These are phyloP conservation scores for Sarocladium kiliense DNA, from an alignment of 2,329 filamentous ascomycete genomes.

Conservation along the genomic window DNA sequence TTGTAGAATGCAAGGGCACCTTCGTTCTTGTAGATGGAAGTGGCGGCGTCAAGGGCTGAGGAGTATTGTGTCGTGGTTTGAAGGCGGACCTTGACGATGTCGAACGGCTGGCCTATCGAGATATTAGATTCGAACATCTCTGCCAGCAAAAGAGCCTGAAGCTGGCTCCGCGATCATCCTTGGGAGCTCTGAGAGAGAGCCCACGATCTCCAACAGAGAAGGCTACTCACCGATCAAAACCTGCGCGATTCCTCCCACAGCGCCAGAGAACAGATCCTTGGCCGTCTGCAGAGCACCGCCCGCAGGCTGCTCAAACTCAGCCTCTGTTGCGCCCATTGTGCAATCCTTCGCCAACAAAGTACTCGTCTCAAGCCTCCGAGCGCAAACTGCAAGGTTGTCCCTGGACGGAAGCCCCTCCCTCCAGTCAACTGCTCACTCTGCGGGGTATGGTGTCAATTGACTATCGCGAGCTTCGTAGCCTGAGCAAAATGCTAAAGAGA, in stretches of 20 bases:
- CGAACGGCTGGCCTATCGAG: constrained; percentile 60
- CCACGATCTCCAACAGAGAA: background rate
- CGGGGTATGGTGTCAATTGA: background rate
- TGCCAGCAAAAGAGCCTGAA: background rate
- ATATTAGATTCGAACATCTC: constrained; percentile 6
- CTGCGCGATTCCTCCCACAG: constrained; percentile 87
- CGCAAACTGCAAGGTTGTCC: no score
- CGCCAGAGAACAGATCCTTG: constrained; percentile 90
- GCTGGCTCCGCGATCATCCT: background rate
- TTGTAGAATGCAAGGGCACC: constrained; percentile 95
- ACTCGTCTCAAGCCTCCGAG: background rate
- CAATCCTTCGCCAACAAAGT: background rate
- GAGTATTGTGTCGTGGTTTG: constrained; percentile 83
- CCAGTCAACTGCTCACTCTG: background rate
- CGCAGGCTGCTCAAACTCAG: constrained; percentile 28
- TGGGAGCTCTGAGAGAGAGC: no score
- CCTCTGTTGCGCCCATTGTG: constrained; percentile 31
- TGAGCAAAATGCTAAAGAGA: background rate
- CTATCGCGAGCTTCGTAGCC: background rate
- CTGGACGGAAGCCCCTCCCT: background rate
- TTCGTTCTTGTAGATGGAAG: constrained; percentile 81
- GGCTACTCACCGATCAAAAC: constrained; percentile 69
- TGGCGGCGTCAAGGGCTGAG: constrained; percentile 73
- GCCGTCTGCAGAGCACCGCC: constrained; percentile 52
- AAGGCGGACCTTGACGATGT: constrained; percentile 96